Base-by-base conservation (phyloP, 106 monocot genomes). In the Hemerocallis citrina region DNA sequence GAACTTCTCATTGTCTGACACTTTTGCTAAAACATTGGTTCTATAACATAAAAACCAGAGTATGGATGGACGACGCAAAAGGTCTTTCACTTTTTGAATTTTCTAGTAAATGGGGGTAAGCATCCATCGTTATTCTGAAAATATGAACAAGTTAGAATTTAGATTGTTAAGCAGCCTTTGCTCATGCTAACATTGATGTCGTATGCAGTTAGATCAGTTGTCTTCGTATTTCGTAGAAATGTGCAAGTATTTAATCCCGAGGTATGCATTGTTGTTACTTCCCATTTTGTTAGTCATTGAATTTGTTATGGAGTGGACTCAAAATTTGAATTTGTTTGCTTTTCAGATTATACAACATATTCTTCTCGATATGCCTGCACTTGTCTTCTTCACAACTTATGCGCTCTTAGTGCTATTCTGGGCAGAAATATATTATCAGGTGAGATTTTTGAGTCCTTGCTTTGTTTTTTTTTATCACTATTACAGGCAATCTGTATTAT, bases 341-440 rank as follows among this genome's bases (percentile, higher is more conserved):
- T 68, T 67, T 32, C 74, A 96, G 96, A 86, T 96, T 36, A 27
- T 91, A 32, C 90, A 96, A 63, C 87, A 88, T 68, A 59, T 96
- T 24, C 71, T 96, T 45, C 69, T 96, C 52, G 96, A 91, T 79
- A 42, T 91, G 49, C 96, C 96, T 27, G 74, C 76, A 21, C 86
- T 96, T 68, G 80, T 70, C 9, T 96, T 96, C 72, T 96, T 96
- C 73, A 90, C 96, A 1, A 96, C 96, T 1, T 96, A 96, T 65
- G 86, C 81, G 3, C 81, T 96, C 6, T 25, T 96, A 39, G 87
- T 87, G 21, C 74, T 96, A 34, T 96, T 96, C 50, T 96, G 96
- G 95, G 95, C 95, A n/a, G 95, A 95, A 33, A 95, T 95, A 74
- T 95, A 95, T 73, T 89, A 84, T 72, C 89, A 90, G 80, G 95